A percentile compares a stretch with the other conserved stretches of the same genome.
Evolutionary conservation across 2,329 filamentous ascomycete genomes (phyloP).

Genomic region (Pestalotiopsis sp.): DNA sequence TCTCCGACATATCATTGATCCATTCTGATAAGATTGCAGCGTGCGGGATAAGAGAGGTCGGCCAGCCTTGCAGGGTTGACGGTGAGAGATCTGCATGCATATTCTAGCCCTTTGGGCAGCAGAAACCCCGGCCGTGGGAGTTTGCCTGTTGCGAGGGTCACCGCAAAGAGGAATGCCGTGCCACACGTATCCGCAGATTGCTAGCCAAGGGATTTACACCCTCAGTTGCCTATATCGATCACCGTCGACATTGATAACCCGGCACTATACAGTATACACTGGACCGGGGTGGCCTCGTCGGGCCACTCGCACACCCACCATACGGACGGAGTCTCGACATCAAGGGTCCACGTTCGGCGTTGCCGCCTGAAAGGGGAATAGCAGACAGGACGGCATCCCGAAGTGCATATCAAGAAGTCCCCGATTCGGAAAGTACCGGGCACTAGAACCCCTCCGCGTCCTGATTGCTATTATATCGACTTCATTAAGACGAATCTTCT

Average conservation of each 20-base stretch:
- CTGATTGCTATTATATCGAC: background rate
- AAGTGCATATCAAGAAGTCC: background rate
- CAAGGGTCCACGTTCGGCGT: background rate
- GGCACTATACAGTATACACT: background rate
- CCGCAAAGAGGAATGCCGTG: background rate
- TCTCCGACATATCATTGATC: background rate
- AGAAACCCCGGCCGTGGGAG: background rate
- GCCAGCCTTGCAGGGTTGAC: background rate
- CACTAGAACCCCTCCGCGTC: background rate
- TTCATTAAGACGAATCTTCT: background rate
- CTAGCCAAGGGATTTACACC: background rate
- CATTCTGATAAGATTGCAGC: background rate
- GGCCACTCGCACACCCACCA: background rate
- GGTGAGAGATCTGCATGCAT: background rate
- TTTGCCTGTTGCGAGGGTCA: too few species aligned
- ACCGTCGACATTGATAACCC: background rate
- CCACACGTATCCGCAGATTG: background rate
- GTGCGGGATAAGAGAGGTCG: background rate
- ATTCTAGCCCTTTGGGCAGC: background rate
- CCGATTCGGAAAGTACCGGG: background rate
- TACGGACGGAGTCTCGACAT: background rate
- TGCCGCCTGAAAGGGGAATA: background rate
- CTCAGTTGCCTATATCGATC: background rate
- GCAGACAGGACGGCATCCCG: background rate
- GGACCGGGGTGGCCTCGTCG: background rate